These are phyloP conservation scores for Quercus tomentella DNA, from an alignment of 331 rosid species.

Conservation along the genomic window DNA sequence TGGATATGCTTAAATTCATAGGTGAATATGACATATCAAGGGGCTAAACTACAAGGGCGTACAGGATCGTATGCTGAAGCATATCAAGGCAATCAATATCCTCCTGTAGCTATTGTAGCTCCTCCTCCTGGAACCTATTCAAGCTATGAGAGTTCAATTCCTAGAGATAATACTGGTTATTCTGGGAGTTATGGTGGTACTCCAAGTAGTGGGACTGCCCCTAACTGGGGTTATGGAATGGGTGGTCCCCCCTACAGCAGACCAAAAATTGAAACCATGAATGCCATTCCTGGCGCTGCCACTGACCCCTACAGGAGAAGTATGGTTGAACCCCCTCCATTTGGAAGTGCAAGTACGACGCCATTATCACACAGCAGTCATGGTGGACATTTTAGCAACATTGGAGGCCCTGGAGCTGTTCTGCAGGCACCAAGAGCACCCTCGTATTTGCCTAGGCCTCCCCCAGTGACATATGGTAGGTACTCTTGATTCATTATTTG, in stretches of 20 bases:
- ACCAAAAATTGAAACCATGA: background rate
- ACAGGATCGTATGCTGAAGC: conserved; percentile 20
- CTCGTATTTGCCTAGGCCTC: background rate
- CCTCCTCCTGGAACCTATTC: conserved; percentile 14
- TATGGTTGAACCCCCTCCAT: conserved; percentile 19
- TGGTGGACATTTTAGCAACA: conserved; percentile 5
- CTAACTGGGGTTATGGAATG: conserved; percentile 2
- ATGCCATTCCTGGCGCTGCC: conserved; percentile 2
- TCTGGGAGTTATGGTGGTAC: conserved; percentile 5
- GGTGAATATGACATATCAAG: conserved; percentile 6
- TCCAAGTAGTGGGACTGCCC: background rate
- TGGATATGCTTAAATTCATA: conserved; percentile 1
- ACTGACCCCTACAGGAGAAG: conserved; percentile 13
- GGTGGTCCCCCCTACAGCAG: conserved; percentile 20
- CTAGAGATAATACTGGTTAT: conserved; percentile 13
- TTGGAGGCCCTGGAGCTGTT: conserved; percentile 5
- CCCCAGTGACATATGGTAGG: conserved; percentile 23
- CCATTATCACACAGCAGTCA: background rate
- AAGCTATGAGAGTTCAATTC: conserved; percentile 7
- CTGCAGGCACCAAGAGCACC: background rate
- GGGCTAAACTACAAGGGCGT: conserved; percentile 11
- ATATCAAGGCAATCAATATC: conserved; percentile 24
- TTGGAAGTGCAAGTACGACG: conserved; percentile 4
- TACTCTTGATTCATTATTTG: background rate
- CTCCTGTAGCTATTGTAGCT: conserved; percentile 13